Conservation (phyloP, 2,329 filamentous ascomycete genomes). For the Thielaviopsis cerberus region DNA sequence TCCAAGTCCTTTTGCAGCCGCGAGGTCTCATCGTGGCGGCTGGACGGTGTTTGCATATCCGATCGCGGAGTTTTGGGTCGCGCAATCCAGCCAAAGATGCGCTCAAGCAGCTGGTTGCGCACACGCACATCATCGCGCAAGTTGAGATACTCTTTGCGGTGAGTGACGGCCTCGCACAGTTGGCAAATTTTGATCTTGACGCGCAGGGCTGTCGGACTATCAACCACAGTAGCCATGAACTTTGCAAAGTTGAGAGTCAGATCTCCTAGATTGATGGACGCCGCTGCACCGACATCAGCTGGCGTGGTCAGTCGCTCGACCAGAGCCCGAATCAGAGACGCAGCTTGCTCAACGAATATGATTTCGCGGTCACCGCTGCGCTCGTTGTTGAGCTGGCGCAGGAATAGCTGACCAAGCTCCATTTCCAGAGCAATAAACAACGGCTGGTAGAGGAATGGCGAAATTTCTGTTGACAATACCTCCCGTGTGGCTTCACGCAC, state of each 20-base stretch:
- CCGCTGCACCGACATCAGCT: conserved; percentile 41
- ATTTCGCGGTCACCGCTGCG: conserved; percentile 41
- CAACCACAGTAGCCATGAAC: conserved; percentile 40
- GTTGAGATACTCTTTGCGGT: conserved; percentile 49
- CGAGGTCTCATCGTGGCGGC: conserved; percentile 36
- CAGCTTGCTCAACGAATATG: conserved; percentile 48
- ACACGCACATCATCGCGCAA: conserved; percentile 50
- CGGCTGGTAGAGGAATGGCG: conserved; percentile 40
- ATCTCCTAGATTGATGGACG: conserved; percentile 44
- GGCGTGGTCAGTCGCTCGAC: conserved; percentile 46
- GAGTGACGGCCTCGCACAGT: conserved; percentile 44
- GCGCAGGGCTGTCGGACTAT: conserved; percentile 36
- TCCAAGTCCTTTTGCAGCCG: conserved; percentile 48
- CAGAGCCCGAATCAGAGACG: conserved; percentile 42
- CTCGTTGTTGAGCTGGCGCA: conserved; percentile 23
- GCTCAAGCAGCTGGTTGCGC: conserved; percentile 48
- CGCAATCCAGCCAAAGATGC: conserved; percentile 50
- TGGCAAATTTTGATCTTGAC: conserved; percentile 55
- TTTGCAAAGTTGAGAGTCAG: conserved; percentile 48
- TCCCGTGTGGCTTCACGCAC: conserved; percentile 50
- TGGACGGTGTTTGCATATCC: conserved; percentile 23
- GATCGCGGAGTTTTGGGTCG: conserved; percentile 34
- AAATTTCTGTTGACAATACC: conserved; percentile 46
- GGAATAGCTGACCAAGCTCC: conserved; percentile 45
- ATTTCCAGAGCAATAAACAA: conserved; percentile 47